A percentile compares a stretch with the other conserved stretches of the same genome.
Conservation (phyloP, 2,329 filamentous ascomycete species). For the Hansfordia pulvinata region DNA sequence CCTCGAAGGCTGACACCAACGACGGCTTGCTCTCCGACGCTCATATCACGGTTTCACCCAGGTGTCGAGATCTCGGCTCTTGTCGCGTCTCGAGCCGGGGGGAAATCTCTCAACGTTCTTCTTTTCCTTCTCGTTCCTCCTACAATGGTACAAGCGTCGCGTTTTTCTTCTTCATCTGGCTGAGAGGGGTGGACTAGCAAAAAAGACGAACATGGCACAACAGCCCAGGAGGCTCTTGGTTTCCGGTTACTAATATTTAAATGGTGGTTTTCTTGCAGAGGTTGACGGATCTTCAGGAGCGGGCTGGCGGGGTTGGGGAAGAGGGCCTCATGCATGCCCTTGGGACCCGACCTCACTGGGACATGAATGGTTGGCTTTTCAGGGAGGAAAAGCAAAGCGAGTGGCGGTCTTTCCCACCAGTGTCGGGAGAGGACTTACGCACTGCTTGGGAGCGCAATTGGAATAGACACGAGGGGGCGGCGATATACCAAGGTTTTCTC, state of each 20-base stretch:
- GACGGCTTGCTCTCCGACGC: conserved; percentile 11
- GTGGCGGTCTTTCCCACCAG: too few relatives aligned
- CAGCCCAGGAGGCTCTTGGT: conserved; percentile 23
- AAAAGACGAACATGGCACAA: conserved; percentile 20
- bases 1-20: too few relatives aligned
- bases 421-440: too few relatives aligned
- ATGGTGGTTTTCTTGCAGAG: conserved; percentile 11
- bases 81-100: conserved; percentile 9
- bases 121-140: conserved; percentile 5
- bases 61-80: background rate
- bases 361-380: too few relatives aligned
- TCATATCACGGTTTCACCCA: background rate
- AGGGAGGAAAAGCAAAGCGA: too few relatives aligned
- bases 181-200: conserved; percentile 14
- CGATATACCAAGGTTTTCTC: too few relatives aligned
- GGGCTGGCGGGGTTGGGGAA: conserved; percentile 11
- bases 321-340: conserved; percentile 5
- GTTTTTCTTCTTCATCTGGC: conserved; percentile 16
- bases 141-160: conserved; percentile 10
- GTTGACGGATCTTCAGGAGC: conserved; percentile 11
- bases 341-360: too few relatives aligned
- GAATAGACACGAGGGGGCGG: too few relatives aligned
- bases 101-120: conserved; percentile 14
- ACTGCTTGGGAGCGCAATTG: too few relatives aligned
- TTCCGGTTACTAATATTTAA: conserved; percentile 19